Conservation (phyloP, 176 grass and related monocot genomes). For the Zoysia japonica region DNA sequence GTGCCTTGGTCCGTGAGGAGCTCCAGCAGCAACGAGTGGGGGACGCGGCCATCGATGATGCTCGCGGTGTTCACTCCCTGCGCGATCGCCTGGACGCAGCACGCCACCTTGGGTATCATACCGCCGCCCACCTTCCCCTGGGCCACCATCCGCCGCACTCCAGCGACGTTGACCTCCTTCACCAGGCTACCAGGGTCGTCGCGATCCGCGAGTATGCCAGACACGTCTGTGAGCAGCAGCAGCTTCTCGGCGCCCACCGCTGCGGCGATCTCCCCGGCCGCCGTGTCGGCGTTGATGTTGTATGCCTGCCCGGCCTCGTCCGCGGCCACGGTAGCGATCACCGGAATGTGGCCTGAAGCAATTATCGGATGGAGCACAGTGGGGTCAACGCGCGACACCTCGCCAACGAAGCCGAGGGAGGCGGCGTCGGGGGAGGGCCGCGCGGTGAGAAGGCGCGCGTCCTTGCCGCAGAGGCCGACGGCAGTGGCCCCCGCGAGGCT, state of each 20-base stretch:
- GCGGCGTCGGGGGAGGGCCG: constrained; percentile 54
- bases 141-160: constrained; percentile 46
- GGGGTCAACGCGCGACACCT: constrained; percentile 66
- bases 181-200: no score
- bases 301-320: no score
- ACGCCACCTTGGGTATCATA: constrained; percentile 90
- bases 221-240: neutral
- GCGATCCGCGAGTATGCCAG: no score
- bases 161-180: neutral
- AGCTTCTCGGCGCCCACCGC: no score
- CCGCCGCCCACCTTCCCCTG: constrained; percentile 80
- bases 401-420: constrained; percentile 71
- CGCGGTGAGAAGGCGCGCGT: constrained; percentile 68
- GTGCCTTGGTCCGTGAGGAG: constrained; percentile 84
- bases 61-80: constrained; percentile 75
- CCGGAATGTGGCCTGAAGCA: constrained; percentile 67
- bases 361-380: constrained; percentile 63
- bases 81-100: constrained; percentile 65
- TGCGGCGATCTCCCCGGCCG: no score
- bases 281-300: no score
- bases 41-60: constrained; percentile 79
- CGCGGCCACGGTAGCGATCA: constrained; percentile 64
- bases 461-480: constrained; percentile 80
- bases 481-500: constrained; percentile 63
- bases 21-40: constrained; percentile 79